Conservation (phyloP, 257 asterid genomes). For the Solanum pennellii region DNA sequence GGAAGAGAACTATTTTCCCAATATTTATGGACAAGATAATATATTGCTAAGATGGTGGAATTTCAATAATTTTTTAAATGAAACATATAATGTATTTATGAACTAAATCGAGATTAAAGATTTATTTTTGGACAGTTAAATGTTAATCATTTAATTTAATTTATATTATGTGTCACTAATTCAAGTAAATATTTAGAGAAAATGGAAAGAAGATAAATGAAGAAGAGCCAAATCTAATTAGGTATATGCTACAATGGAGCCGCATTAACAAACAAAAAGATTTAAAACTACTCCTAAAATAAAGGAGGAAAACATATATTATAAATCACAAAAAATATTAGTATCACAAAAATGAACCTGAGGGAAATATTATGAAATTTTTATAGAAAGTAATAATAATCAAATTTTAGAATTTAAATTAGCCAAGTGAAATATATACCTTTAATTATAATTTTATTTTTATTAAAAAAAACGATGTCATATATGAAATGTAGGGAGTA, state of each 20-base stretch:
- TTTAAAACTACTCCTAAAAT: not conserved
- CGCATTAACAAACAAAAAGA: not conserved
- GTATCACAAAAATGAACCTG: not conserved
- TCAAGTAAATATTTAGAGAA: too few species aligned
- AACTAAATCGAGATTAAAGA: accelerated
- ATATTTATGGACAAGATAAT: too few species aligned
- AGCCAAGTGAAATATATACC: not conserved
- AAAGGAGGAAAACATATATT: not conserved
- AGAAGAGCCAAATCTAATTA: not conserved
- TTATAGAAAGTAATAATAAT: not conserved
- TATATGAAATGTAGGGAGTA: not conserved
- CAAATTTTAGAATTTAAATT: too few species aligned
- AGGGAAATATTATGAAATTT: not conserved
- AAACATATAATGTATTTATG: too few species aligned
- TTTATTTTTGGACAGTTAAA: too few species aligned
- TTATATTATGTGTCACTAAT: not conserved
- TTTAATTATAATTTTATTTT: too few species aligned
- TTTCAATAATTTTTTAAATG: too few species aligned
- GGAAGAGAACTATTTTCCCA: not conserved
- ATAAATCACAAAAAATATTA: not conserved
- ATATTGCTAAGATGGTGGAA: not conserved
- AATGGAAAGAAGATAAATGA: not conserved
- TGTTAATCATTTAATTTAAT: too few species aligned
- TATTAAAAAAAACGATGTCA: too few species aligned
- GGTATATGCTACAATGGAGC: not conserved